Conservation (phyloP, 768 basidiomycete genomes). For the Lanmaoa rubissima region DNA sequence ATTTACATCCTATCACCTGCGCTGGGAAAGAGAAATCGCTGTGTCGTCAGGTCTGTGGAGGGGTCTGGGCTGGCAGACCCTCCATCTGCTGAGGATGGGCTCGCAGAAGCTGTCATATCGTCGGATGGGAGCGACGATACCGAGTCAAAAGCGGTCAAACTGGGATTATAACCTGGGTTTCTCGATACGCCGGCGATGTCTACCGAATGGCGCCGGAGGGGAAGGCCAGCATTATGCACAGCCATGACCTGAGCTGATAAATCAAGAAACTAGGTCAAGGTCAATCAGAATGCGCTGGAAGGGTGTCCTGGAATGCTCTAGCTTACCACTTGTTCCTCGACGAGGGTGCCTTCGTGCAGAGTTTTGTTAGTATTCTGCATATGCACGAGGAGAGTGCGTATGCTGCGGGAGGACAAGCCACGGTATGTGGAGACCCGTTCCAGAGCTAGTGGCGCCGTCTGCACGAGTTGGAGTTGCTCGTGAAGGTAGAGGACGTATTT, state of each 20-base stretch:
- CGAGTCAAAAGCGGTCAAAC: slow-evolving; percentile 17
- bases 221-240: slow-evolving; percentile 23
- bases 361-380: slow-evolving; percentile 58
- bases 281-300: not conserved
- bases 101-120: slow-evolving; percentile 22
- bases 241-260: slow-evolving; percentile 29
- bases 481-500: slow-evolving; percentile 68
- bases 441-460: slow-evolving; percentile 44
- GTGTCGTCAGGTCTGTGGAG: slow-evolving; percentile 15
- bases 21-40: slow-evolving; percentile 19
- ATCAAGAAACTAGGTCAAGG: slow-evolving; percentile 27
- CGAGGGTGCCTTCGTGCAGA: slow-evolving; percentile 47
- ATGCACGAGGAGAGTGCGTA: slow-evolving; percentile 69
- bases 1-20: slow-evolving; percentile 14
- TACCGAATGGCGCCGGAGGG: slow-evolving; percentile 33
- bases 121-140: slow-evolving; percentile 11
- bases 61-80: slow-evolving; percentile 19
- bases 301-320: not conserved
- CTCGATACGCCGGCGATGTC: slow-evolving; percentile 20
- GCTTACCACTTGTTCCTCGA: slow-evolving; percentile 56
- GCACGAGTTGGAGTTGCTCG: slow-evolving; percentile 53
- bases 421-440: slow-evolving; percentile 51
- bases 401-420: slow-evolving; percentile 61
- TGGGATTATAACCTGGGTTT: slow-evolving; percentile 6
- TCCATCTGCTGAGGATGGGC: slow-evolving; percentile 23